These are phyloP conservation scores for Kalaharituber pfeilii DNA, from an alignment of 2,329 filamentous ascomycete genomes.

Conservation along the genomic window DNA sequence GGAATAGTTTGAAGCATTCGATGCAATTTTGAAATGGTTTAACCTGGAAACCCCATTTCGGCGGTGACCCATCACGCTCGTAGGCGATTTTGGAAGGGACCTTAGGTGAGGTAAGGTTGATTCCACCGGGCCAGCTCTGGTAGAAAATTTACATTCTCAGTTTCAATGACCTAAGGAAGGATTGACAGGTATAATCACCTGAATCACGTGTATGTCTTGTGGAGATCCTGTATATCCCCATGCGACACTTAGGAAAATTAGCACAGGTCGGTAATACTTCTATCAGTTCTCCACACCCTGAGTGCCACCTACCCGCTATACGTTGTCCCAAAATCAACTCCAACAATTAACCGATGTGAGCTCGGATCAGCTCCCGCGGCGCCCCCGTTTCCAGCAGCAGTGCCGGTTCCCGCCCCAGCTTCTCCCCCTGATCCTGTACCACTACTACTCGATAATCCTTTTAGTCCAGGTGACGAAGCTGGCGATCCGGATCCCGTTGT, in stretches of 20 bases:
- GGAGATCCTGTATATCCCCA: conserved; percentile 17
- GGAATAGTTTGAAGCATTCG: conserved; percentile 16
- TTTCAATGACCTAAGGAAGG: background rate
- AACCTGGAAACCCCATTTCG: conserved; percentile 17
- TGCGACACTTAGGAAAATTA: conserved; percentile 9
- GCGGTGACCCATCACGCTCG: conserved; percentile 10
- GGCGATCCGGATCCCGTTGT: background rate
- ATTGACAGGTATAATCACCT: conserved; percentile 7
- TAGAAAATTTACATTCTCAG: too few species aligned
- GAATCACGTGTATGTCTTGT: conserved; percentile 16
- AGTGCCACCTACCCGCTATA: conserved; percentile 26
- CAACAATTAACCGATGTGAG: conserved; percentile 32
- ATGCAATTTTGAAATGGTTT: conserved; percentile 17
- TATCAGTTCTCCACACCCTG: background rate
- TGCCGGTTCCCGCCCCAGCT: background rate
- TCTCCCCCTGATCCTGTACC: background rate
- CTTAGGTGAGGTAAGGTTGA: conserved; percentile 16
- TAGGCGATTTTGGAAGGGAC: conserved; percentile 18
- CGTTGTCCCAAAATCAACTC: conserved; percentile 71
- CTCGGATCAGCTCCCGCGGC: background rate
- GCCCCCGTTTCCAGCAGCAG: background rate
- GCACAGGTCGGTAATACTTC: background rate
- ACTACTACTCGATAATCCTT: background rate
- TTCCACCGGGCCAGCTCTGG: conserved; percentile 17
- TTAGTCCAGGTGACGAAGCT: background rate